These are phyloP conservation scores for Pseudohalonectria lignicola DNA, from an alignment of 2,329 filamentous ascomycete genomes.

Conservation along the genomic window DNA sequence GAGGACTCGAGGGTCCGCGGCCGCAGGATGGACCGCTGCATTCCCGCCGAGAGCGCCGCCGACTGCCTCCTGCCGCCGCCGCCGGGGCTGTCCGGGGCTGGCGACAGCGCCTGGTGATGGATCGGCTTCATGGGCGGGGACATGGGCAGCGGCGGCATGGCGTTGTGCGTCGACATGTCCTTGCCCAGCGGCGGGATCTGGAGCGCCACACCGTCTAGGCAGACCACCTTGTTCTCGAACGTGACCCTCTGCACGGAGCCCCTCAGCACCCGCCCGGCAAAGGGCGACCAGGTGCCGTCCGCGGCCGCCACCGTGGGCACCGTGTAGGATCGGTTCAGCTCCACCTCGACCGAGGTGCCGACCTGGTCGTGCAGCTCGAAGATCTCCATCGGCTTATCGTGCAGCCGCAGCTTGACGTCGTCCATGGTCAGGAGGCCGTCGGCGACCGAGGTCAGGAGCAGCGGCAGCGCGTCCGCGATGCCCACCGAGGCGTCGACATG, in stretches of 20 bases:
- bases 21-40: conserved; percentile 20
- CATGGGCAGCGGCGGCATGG: conserved; percentile 27
- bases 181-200: conserved; percentile 48
- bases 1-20: conserved; percentile 22
- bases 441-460: conserved; percentile 64
- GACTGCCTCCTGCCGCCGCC: conserved; percentile 16
- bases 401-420: conserved; percentile 58
- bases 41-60: conserved; percentile 17
- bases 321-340: conserved; percentile 61
- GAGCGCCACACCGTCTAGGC: conserved; percentile 58
- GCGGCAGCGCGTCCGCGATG: conserved; percentile 62
- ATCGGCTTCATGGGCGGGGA: conserved; percentile 37
- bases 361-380: conserved; percentile 74
- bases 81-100: conserved; percentile 19
- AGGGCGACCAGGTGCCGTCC: conserved; percentile 54
- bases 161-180: conserved; percentile 64
- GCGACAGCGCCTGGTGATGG: conserved; percentile 17
- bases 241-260: conserved; percentile 65
- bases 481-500: conserved; percentile 48
- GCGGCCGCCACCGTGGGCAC: conserved; percentile 25
- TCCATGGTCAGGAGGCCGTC: conserved; percentile 65
- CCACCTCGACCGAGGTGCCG: conserved; percentile 63
- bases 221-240: conserved; percentile 64
- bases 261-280: conserved; percentile 56
- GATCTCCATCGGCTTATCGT: conserved; percentile 70